Conservation (phyloP, 257 asterid species). For the Jasminum sambac region DNA sequence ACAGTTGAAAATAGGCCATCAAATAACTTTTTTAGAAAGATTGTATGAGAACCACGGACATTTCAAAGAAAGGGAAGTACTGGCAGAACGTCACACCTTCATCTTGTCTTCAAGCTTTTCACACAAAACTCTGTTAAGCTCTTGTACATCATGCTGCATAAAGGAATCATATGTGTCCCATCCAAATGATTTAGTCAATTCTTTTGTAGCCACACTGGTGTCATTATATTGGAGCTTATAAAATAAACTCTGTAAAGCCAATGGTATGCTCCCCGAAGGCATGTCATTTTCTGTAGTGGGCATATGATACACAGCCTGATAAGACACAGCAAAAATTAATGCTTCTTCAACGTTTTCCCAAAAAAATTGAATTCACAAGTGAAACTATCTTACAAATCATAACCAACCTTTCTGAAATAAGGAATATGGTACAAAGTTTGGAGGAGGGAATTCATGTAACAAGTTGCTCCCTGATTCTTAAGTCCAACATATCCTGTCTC, state of each 20-base stretch:
- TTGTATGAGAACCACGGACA: constrained; percentile 1
- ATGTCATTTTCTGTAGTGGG: constrained; percentile 67
- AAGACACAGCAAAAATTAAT: constrained; percentile 8
- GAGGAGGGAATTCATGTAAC: constrained; percentile 68
- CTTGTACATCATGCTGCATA: constrained; percentile 73
- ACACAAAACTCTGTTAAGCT: constrained; percentile 62
- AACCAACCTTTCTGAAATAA: constrained; percentile 55
- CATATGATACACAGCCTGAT: constrained; percentile 71
- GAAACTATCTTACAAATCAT: constrained; percentile 9
- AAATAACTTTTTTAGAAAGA: constrained; percentile 4
- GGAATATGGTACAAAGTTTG: constrained; percentile 68
- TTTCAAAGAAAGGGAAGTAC: background rate
- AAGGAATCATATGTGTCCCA: constrained; percentile 68
- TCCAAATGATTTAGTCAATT: constrained; percentile 68
- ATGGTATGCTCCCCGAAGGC: constrained; percentile 61
- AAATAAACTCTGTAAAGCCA: constrained; percentile 67
- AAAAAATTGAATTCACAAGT: background rate
- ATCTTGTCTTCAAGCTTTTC: constrained; percentile 73
- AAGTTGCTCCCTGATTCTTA: constrained; percentile 73
- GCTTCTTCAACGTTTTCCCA: background rate
- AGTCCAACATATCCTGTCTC: constrained; percentile 74
- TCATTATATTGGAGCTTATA: constrained; percentile 65
- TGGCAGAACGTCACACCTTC: constrained; percentile 43
- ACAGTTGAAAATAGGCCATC: constrained; percentile 14
- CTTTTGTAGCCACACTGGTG: constrained; percentile 65